These are phyloP conservation scores for Lipomyces chichibuensis DNA, from an alignment of 805 yeast genomes.

Conservation along the genomic window DNA sequence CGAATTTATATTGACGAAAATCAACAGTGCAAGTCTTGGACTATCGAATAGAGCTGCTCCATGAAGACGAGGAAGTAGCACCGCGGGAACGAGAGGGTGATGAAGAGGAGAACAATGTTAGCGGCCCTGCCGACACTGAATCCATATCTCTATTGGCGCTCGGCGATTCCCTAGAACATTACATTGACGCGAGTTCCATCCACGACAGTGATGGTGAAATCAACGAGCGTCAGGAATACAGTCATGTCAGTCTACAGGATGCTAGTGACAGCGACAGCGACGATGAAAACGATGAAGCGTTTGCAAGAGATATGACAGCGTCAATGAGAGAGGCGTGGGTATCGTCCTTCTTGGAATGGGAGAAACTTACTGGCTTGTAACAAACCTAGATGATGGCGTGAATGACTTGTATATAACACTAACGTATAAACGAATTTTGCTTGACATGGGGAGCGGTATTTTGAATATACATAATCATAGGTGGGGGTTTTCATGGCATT, in stretches of 20 bases:
- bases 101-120: neutral
- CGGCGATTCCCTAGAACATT: constrained; percentile 24
- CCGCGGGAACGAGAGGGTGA: constrained; percentile 2
- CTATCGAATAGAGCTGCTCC: constrained; percentile 34
- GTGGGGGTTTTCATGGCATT: neutral
- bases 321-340: constrained; percentile 35
- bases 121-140: constrained; percentile 23
- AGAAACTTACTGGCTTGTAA: constrained; percentile 25
- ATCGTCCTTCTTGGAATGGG: constrained; percentile 35
- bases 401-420: neutral
- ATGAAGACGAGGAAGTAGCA: constrained; percentile 29
- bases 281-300: constrained; percentile 19
- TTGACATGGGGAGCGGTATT: constrained; percentile 1
- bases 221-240: neutral
- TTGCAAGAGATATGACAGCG: constrained; percentile 29
- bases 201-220: constrained; percentile 12
- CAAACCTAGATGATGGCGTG: neutral
- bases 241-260: neutral
- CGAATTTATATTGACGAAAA: neutral
- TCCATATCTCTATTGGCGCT: constrained; percentile 20
- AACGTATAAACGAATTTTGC: neutral
- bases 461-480: neutral
- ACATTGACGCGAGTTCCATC: constrained; percentile 12
- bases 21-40: constrained; percentile 30
- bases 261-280: constrained; percentile 4